Conservation (phyloP, 306 rosid species). For the Rosa multiflora region DNA sequence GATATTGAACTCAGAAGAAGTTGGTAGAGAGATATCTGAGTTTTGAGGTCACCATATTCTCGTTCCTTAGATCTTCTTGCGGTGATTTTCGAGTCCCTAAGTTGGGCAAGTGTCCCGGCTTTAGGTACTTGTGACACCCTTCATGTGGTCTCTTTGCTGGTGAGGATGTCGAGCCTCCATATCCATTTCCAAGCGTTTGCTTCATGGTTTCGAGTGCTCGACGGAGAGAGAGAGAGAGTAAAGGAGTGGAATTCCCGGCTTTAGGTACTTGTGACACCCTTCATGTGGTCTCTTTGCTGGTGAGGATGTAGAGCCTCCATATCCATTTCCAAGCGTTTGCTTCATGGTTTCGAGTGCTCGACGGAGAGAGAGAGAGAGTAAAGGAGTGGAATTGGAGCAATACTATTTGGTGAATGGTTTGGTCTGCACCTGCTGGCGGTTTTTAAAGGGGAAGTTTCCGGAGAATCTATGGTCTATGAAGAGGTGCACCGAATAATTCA, state of each 20-base stretch:
- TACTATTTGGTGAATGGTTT: neutral
- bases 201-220: neutral
- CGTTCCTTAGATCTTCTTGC: neutral
- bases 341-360: neutral
- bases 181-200: neutral
- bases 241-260: neutral
- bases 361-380: neutral
- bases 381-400: neutral
- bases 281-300: conserved; percentile 1
- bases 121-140: conserved; percentile 26
- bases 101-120: conserved; percentile 21
- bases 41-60: neutral
- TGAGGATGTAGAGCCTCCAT: neutral
- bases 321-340: neutral
- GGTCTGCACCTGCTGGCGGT: neutral
- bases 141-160: conserved; percentile 1
- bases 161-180: neutral
- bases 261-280: conserved; percentile 26
- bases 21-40: conserved; percentile 8
- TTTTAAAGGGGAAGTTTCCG: neutral
- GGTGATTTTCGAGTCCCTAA: conserved; percentile 20
- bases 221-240: neutral
- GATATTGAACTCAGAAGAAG: neutral
- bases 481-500: neutral
- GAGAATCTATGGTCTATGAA: conserved; percentile 9